Evolutionary conservation across 352 stramenopile genomes (phyloP), one percentile per base, ranked within the genome.

Genomic region (Aphanomyces invadans): DNA sequence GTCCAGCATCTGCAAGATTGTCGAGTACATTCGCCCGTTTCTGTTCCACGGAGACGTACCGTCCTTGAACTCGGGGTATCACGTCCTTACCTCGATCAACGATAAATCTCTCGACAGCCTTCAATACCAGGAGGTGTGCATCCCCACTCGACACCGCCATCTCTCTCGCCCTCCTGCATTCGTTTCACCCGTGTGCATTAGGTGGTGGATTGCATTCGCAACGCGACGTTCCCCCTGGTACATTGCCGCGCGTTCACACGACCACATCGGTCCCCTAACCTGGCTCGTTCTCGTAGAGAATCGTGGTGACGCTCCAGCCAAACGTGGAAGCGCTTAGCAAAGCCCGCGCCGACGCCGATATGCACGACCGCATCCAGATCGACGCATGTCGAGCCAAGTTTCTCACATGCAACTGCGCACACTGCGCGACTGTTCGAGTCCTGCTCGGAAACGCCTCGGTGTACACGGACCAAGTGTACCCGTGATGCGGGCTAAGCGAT

Each of bases 161-260:
- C n/a, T n/a, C n/a, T n/a, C n/a, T n/a, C n/a, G n/a, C n/a, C n/a
- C n/a, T n/a, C n/a, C n/a, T n/a, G 23, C 1, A 7, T 12, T 54
- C 46, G 28, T 54, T 54, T 10, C 15, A 0, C 21, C 28, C 25
- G 46, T 2, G 11, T 10, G 46, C 46, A 2, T 54, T 23, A 54
- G 46, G 46, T 54, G 17, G 46, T 54, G 46, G 46, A 54, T 54
- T 54, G 46, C 46, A 54, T 54, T 28, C 46, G 46, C 9, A 21
- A 10, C 11, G 46, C 46, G 19, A 29, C 46, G 9, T 54, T 54
- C 28, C 46, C 46, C 15, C 46, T 54, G 46, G 46, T 54, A 54
- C 46, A 23, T 28, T 23, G 46, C 21, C 25, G 19, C 19, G 19
- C 46, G 9, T 12, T 12, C 19, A 0, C 46, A 10, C 25, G 1